A percentile compares a stretch with the other conserved stretches of the same genome.
Evolutionary conservation across 257 asterid species (phyloP).

Genomic region (Solanum paucissectum): DNA sequence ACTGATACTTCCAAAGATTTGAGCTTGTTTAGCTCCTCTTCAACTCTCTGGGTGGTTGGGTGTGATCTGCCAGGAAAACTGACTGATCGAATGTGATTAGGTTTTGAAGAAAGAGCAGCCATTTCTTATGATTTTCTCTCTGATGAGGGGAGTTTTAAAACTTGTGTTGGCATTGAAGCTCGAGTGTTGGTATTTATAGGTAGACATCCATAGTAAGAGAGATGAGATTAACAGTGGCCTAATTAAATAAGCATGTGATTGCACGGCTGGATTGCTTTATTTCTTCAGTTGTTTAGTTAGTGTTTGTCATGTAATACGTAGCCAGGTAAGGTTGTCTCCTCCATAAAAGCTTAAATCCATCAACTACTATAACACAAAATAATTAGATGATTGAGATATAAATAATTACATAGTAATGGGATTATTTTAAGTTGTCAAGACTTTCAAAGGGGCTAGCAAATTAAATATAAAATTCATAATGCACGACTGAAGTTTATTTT

Average conservation of each 20-base stretch:
- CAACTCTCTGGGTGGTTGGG: not conserved
- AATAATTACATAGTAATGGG: not conserved
- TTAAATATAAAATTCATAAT: not conserved
- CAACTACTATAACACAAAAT: not conserved
- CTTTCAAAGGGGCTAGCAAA: not conserved
- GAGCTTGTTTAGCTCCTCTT: conserved; percentile 2
- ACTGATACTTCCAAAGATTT: not conserved
- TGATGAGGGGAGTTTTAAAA: not conserved
- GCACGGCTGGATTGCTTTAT: not conserved
- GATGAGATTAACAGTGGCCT: not conserved
- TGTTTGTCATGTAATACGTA: not conserved
- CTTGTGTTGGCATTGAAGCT: not conserved
- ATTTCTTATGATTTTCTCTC: not conserved
- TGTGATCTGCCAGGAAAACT: conserved; percentile 5
- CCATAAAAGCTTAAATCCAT: not conserved
- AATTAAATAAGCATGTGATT: not conserved
- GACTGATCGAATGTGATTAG: not conserved
- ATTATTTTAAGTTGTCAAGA: not conserved
- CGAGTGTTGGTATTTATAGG: not conserved
- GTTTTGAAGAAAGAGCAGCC: not conserved
- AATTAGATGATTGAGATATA: not conserved
- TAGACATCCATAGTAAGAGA: not conserved
- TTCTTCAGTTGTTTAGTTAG: not conserved
- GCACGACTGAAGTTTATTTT: not conserved
- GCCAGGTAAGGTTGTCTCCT: not conserved